Evolutionary conservation across 2,329 filamentous ascomycete species (phyloP), one percentile per base, ranked within the genome.

Genomic region (Epichloe typhina): DNA sequence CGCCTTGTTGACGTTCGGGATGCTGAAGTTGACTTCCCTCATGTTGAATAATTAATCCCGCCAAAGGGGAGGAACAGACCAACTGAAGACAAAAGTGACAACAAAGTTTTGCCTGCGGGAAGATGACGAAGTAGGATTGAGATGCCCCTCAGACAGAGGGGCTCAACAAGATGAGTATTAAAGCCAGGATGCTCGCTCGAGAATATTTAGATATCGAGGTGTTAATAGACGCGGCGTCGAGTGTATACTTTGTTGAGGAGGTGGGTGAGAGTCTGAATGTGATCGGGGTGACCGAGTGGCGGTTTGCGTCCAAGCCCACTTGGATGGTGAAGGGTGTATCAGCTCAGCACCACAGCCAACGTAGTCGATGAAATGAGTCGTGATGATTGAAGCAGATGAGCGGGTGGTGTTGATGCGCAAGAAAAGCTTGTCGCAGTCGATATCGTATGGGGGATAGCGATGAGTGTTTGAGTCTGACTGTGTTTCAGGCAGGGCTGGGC

Each of bases 21-120:
- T 96, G 73, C 90, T 96, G 73, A 97, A 97, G 72, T 97, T 97
- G 73, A 95, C 90, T 80, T 98, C 93, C 93, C 21, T 88, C 93
- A 98, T 98, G 71, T 69, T 91, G 79, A 56, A 55, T 56, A 52
- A 46, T 51, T 53, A 41, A 54, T 50, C 45, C 48, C 40, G 51
- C 39, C 41, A 9, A 46, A 48, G 45, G 48, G 52, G 37, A 23
- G 12, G 38, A 47, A 23, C 7, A 23, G 19, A 21, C 41, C 37
- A 21, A 26, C 44, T 38, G 39, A 31, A 13, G 39, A 31, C 23
- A 38, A 17, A 15, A 52, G 35, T 23, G 19, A 31, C 37, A 39
- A 7, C n/a, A 31, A 13, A 21, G n/a, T 43, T 15, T 12, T 31
- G 33, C 38, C 46, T 43, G 19, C 7, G 19, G 41, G 19, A n/a